These are phyloP conservation scores for Yarrowia bubula DNA, from an alignment of 805 yeast genomes.

Conservation along the genomic window DNA sequence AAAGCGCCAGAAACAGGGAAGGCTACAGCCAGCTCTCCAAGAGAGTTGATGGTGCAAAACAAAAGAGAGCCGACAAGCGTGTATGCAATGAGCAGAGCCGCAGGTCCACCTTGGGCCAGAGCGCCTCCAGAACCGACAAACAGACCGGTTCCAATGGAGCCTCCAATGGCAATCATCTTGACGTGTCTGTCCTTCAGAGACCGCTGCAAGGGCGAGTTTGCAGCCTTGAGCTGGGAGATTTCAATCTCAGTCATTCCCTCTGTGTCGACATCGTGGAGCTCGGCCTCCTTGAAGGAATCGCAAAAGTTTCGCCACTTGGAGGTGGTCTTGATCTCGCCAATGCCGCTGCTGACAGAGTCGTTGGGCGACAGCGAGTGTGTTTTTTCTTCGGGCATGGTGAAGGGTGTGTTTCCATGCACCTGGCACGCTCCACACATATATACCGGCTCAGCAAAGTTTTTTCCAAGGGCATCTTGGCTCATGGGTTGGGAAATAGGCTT, in stretches of 20 bases:
- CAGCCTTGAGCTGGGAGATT: slow-evolving; percentile 46
- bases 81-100: slow-evolving; percentile 55
- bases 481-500: neutral
- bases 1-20: slow-evolving; percentile 64
- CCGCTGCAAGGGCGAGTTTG: slow-evolving; percentile 50
- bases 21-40: slow-evolving; percentile 69
- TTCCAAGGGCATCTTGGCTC: slow-evolving; percentile 1
- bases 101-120: slow-evolving; percentile 59
- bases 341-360: slow-evolving; percentile 9
- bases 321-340: slow-evolving; percentile 23
- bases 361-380: slow-evolving; percentile 21
- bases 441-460: slow-evolving; percentile 21
- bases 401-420: neutral
- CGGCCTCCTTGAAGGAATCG: slow-evolving; percentile 42
- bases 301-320: slow-evolving; percentile 39
- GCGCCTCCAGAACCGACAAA: slow-evolving; percentile 68
- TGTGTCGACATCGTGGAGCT: slow-evolving; percentile 42
- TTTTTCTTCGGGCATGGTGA: slow-evolving; percentile 9
- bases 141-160: slow-evolving; percentile 74
- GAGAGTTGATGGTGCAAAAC: slow-evolving; percentile 59
- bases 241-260: slow-evolving; percentile 43
- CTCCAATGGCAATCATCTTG: slow-evolving; percentile 72
- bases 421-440: slow-evolving; percentile 6
- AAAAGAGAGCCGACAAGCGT: slow-evolving; percentile 61
- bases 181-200: slow-evolving; percentile 55